phyloP scores from a whole-genome alignment of 768 basidiomycete genomes.

The Mycena polygramma region DNA sequence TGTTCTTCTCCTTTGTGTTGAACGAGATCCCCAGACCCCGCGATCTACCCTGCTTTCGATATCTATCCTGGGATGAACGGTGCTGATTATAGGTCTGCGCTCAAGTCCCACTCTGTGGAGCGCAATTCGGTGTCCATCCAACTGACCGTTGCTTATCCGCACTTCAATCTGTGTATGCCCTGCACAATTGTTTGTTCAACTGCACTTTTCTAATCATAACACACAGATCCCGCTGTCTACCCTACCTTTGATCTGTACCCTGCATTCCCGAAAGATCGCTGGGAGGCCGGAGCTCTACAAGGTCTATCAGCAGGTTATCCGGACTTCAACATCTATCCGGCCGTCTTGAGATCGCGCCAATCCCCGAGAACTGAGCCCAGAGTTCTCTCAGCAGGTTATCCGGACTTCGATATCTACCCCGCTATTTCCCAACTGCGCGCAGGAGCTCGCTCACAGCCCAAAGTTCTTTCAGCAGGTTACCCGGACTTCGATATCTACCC shows the following conservation, averaged over 20 bases:
- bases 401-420: conserved; percentile 55
- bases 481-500: no score
- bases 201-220: background rate
- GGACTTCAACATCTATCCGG: background rate
- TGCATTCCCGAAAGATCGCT: conserved; percentile 21
- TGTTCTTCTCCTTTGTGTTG: background rate
- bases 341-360: no score
- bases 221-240: conserved; percentile 45
- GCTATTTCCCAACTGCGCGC: conserved; percentile 1
- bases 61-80: conserved; percentile 19
- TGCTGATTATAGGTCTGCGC: background rate
- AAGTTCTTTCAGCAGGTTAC: background rate
- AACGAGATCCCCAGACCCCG: conserved; percentile 10
- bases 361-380: no score
- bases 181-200: background rate
- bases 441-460: background rate
- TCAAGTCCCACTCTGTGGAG: conserved; percentile 3
- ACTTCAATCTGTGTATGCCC: conserved; percentile 41
- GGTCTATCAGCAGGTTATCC: background rate
- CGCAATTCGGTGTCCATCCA: conserved; percentile 12
- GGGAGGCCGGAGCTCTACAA: background rate
- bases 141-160: conserved; percentile 35
- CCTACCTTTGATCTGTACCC: conserved; percentile 53
- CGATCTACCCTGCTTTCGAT: conserved; percentile 25
- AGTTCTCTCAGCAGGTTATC: conserved; percentile 45